phyloP scores from a whole-genome alignment of 495 filamentous ascomycete species.

The Wilcoxina mikolae region DNA sequence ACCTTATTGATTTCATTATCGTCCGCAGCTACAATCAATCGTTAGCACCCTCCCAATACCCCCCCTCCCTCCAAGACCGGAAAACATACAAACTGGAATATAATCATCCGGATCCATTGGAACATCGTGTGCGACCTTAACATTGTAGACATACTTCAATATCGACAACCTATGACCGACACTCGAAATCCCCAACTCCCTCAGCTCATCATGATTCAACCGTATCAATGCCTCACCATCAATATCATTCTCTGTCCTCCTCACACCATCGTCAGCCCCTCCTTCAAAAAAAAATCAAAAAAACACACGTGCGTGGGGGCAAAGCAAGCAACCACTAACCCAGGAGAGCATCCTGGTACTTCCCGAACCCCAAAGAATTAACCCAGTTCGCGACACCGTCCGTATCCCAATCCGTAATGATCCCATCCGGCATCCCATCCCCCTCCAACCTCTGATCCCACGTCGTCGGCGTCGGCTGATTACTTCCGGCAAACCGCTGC shows the following conservation, averaged over 20 bases:
- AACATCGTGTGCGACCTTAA: slow-evolving; percentile 82
- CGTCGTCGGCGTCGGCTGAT: slow-evolving; percentile 1
- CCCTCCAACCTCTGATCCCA: slow-evolving; percentile 11
- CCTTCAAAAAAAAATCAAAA: background rate
- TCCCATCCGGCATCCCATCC: slow-evolving; percentile 17
- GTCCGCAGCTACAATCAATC: slow-evolving; percentile 65
- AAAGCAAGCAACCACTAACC: slow-evolving; percentile 13
- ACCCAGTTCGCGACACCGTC: slow-evolving; percentile 84
- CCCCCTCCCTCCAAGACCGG: background rate
- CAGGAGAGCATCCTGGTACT: slow-evolving; percentile 69
- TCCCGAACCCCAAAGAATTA: slow-evolving; percentile 57
- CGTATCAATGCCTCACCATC: slow-evolving; percentile 82
- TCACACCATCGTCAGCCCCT: slow-evolving; percentile 27
- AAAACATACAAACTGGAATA: slow-evolving; percentile 81
- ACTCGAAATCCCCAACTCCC: slow-evolving; percentile 81
- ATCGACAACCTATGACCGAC: slow-evolving; percentile 91
- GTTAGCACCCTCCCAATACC: too few relatives aligned
- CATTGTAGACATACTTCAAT: slow-evolving; percentile 84
- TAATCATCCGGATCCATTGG: slow-evolving; percentile 87
- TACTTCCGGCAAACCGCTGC: background rate
- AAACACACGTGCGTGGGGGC: background rate
- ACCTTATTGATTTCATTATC: slow-evolving; percentile 74
- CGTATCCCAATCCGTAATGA: slow-evolving; percentile 71
- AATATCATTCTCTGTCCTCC: slow-evolving; percentile 69
- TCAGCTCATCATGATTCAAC: slow-evolving; percentile 80